A percentile compares a stretch with the other conserved stretches of the same genome.
These are phyloP conservation scores for Cutaneotrichosporon mucoides DNA, from an alignment of 1,284 basidiomycete genomes.

Conservation along the genomic window DNA sequence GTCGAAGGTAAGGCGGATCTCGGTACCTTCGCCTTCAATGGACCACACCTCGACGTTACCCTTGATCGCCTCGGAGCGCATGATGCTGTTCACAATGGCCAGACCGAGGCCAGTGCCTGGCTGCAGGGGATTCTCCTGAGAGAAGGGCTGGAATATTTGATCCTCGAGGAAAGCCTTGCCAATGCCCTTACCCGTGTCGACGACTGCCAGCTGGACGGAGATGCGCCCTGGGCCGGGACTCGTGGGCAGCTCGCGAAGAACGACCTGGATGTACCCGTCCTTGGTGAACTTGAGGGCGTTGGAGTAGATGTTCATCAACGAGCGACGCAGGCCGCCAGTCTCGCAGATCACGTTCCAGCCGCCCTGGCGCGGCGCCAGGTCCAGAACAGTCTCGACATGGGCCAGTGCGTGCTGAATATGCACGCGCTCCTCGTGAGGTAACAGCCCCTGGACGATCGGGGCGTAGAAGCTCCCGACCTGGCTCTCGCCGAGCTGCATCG, in stretches of 20 bases:
- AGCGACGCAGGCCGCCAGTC: constrained; percentile 83
- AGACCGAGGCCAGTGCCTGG: constrained; percentile 94
- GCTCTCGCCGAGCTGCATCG: constrained; percentile 52
- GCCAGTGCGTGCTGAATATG: constrained; percentile 32
- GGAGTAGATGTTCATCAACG: constrained; percentile 92
- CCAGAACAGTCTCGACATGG: constrained; percentile 69
- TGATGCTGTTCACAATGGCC: constrained; percentile 84
- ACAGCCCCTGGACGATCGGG: constrained; percentile 49
- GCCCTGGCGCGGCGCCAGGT: constrained; percentile 58
- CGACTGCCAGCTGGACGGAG: constrained; percentile 77
- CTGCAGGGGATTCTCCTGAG: constrained; percentile 65
- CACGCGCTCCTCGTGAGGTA: constrained; percentile 54
- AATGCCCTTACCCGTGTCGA: constrained; percentile 90
- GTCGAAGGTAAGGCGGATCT: constrained; percentile 81
- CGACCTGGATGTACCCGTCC: constrained; percentile 83
- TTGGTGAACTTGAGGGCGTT: constrained; percentile 93
- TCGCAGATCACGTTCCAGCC: constrained; percentile 88
- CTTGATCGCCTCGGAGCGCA: constrained; percentile 76
- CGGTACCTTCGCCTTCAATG: constrained; percentile 82
- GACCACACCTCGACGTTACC: constrained; percentile 62
- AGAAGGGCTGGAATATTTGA: constrained; percentile 94
- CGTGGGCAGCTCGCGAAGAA: constrained; percentile 67
- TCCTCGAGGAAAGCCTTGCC: constrained; percentile 86
- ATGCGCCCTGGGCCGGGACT: constrained; percentile 58
- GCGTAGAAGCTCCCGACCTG: constrained; percentile 92